phyloP scores from a whole-genome alignment of 1,284 basidiomycete species.

The Lentinula novae-zelandiae region DNA sequence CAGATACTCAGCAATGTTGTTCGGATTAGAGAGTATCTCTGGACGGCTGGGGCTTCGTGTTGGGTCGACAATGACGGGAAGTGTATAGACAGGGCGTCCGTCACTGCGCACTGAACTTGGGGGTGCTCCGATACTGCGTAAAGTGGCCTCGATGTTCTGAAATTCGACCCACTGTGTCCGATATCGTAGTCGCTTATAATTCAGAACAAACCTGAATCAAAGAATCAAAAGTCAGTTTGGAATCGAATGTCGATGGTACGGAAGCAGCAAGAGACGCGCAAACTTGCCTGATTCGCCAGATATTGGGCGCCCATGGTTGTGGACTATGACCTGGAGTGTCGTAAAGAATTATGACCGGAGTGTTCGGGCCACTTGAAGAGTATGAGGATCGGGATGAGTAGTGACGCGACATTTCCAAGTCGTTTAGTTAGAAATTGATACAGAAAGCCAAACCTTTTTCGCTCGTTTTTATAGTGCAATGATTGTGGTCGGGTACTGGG shows the following conservation, averaged over 20 bases:
- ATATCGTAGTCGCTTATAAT: conserved; percentile 67
- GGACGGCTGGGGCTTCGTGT: conserved; percentile 34
- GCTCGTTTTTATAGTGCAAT: neutral
- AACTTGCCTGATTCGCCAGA: conserved; percentile 50
- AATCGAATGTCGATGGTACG: neutral
- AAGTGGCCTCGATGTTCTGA: conserved; percentile 57
- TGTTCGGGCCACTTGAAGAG: neutral
- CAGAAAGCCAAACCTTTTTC: neutral
- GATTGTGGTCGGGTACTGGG: neutral
- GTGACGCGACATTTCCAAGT: conserved; percentile 4
- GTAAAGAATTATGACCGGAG: conserved; percentile 58
- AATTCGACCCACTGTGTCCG: conserved; percentile 68
- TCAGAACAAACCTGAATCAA: conserved; percentile 55
- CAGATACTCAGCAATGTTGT: conserved; percentile 67
- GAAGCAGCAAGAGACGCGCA: neutral
- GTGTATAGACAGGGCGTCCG: conserved; percentile 58
- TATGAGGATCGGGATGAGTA: conserved; percentile 3
- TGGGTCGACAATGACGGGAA: conserved; percentile 60
- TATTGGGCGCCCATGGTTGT: conserved; percentile 70
- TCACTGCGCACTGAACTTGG: conserved; percentile 50
- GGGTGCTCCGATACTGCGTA: conserved; percentile 55
- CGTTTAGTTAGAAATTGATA: neutral
- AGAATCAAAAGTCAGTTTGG: conserved; percentile 6
- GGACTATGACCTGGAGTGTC: conserved; percentile 57
- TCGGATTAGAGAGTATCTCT: conserved; percentile 51